Percentiles rank a stretch among this genome's conserved stretches.
Conservation (phyloP, 805 yeast genomes). For the Candida mattraensis region DNA sequence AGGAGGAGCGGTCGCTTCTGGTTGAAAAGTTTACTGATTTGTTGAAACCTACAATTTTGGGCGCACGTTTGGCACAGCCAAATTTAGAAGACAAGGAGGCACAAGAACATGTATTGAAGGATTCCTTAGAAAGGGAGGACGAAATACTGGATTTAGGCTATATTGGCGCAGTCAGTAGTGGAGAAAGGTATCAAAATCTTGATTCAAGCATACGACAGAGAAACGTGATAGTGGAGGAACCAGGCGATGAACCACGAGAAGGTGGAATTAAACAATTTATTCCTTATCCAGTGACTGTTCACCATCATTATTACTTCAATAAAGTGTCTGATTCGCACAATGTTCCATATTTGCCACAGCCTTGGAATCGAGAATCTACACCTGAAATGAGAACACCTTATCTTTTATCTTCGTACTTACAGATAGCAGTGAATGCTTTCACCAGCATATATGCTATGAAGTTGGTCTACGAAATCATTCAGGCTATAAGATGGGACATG, state of each 20-base stretch:
- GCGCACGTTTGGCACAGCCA: conserved; percentile 23
- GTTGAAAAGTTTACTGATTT: conserved; percentile 6
- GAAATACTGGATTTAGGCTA: conserved; percentile 3
- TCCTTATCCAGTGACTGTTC: conserved; percentile 5
- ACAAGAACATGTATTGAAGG: not conserved
- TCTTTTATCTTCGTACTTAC: conserved; percentile 60
- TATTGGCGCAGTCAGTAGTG: not conserved
- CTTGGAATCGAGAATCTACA: conserved; percentile 53
- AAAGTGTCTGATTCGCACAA: not conserved
- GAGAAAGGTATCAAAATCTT: not conserved
- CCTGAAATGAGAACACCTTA: conserved; percentile 59
- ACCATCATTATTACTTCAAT: conserved; percentile 14
- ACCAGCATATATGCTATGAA: conserved; percentile 47
- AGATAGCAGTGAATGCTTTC: conserved; percentile 49
- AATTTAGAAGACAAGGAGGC: conserved; percentile 1
- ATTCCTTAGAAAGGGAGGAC: not conserved
- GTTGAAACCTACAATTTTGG: conserved; percentile 22
- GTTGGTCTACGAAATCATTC: conserved; percentile 43
- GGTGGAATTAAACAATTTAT: conserved; percentile 1
- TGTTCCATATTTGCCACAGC: conserved; percentile 44
- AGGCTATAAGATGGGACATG: conserved; percentile 56
- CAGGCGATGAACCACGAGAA: conserved; percentile 7
- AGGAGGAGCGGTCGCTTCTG: not conserved
- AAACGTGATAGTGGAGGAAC: conserved; percentile 10
- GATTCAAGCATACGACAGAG: conserved; percentile 7